A percentile compares a stretch with the other conserved stretches of the same genome.
phyloP scores from a whole-genome alignment of 306 rosid species.

The Fragaria nilgerrensis region DNA sequence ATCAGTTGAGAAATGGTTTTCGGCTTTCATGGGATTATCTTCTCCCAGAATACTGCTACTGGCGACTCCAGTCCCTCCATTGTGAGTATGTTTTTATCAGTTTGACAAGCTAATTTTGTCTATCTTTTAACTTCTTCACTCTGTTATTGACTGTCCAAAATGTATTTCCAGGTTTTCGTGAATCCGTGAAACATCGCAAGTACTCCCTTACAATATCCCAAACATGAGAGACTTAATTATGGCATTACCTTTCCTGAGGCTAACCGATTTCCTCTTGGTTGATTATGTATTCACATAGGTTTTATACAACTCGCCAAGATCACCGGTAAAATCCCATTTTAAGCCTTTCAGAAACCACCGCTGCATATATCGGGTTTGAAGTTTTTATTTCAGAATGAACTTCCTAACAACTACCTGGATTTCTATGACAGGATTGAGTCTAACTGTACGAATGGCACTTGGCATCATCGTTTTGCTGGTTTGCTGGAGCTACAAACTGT shows the following conservation, averaged over 20 bases:
- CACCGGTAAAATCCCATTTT: too few species aligned
- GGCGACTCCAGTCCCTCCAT: not conserved
- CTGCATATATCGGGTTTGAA: not conserved
- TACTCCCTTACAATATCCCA: too few species aligned
- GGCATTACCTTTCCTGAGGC: too few species aligned
- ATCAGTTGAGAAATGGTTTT: not conserved
- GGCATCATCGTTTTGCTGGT: not conserved
- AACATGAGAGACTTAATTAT: too few species aligned
- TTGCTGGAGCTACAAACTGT: not conserved
- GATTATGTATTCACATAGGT: too few species aligned
- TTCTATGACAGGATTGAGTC: not conserved
- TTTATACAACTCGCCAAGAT: too few species aligned
- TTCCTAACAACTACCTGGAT: not conserved
- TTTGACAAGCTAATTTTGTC: not conserved
- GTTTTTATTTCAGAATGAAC: not conserved
- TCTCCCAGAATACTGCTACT: not conserved
- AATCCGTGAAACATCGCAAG: too few species aligned
- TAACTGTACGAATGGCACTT: not conserved
- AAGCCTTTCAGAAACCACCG: too few species aligned
- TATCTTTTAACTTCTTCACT: not conserved
- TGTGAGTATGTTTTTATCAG: constrained; percentile 13
- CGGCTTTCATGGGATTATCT: fast-evolving
- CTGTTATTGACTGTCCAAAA: not conserved
- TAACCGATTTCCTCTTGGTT: too few species aligned
- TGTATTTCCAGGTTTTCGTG: not conserved